Evolutionary conservation across 768 basidiomycete genomes (phyloP).

Genomic region (Lactarius indigo): DNA sequence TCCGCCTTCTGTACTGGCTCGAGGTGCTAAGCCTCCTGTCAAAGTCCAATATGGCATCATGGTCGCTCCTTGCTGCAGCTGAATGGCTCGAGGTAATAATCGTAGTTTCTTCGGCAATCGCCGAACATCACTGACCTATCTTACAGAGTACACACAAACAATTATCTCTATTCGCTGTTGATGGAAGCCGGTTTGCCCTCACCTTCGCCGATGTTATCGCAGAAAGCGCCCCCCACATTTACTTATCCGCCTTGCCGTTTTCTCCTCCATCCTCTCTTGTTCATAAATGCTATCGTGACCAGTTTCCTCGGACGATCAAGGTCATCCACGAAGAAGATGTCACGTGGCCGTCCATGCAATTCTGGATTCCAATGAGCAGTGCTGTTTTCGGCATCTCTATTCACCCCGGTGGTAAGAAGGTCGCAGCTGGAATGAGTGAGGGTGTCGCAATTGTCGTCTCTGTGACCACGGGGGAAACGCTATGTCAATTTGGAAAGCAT

Average conservation of each 20-base stretch:
- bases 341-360: conserved; percentile 25
- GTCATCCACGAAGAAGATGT: neutral
- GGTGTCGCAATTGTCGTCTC: neutral
- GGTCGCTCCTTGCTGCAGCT: conserved; percentile 21
- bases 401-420: conserved; percentile 26
- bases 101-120: neutral
- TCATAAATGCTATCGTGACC: conserved; percentile 10
- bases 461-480: neutral
- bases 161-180: conserved; percentile 4
- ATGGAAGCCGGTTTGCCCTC: conserved; percentile 20
- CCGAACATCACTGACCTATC: no score
- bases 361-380: conserved; percentile 11
- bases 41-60: conserved; percentile 18
- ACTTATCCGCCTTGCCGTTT: conserved; percentile 18
- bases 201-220: conserved; percentile 17
- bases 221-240: conserved; percentile 16
- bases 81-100: conserved; percentile 16
- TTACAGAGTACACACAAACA: conserved; percentile 5
- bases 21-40: conserved; percentile 34
- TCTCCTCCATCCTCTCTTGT: conserved; percentile 13
- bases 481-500: conserved; percentile 2
- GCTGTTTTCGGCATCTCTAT: conserved; percentile 21
- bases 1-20: conserved; percentile 37
- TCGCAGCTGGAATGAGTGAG: conserved; percentile 1
- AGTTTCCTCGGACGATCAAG: conserved; percentile 10